Conservation (phyloP, 2,329 filamentous ascomycete genomes). For the Capronia coronata region DNA sequence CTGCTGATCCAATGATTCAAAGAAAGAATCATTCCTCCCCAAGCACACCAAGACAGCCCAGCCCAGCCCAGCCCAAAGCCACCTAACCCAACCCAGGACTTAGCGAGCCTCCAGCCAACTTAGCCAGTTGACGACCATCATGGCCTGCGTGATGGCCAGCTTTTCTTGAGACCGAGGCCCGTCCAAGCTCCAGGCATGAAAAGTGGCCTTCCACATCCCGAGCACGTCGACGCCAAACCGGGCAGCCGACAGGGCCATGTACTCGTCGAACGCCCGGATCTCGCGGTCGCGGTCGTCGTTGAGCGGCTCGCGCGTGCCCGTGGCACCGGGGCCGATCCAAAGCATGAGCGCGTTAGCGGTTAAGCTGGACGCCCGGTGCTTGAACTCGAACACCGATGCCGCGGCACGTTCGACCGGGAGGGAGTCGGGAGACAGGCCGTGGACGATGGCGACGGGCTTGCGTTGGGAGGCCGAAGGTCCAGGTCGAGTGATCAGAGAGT, state of each 20-base stretch:
- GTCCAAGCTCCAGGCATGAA: slow-evolving; percentile 38
- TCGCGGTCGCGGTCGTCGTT: slow-evolving; percentile 32
- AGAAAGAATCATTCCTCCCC: neutral
- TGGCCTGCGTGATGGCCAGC: slow-evolving; percentile 40
- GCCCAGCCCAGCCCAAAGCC: too few relatives aligned
- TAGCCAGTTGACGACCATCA: slow-evolving; percentile 36
- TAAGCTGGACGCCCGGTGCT: slow-evolving; percentile 33
- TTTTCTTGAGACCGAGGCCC: slow-evolving; percentile 37
- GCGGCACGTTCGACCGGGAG: slow-evolving; percentile 31
- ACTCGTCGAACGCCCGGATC: slow-evolving; percentile 37
- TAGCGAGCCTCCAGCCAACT: slow-evolving; percentile 8
- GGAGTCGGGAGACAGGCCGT: slow-evolving; percentile 31
- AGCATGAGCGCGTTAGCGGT: slow-evolving; percentile 39
- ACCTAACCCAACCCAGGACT: neutral
- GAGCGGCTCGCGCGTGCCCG: slow-evolving; percentile 35
- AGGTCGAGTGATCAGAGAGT: too few relatives aligned
- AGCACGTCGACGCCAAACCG: slow-evolving; percentile 38
- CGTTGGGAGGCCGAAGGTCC: too few relatives aligned
- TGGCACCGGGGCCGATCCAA: slow-evolving; percentile 38
- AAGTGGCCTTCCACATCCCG: slow-evolving; percentile 41
- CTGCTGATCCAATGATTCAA: too few relatives aligned
- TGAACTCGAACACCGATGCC: slow-evolving; percentile 38
- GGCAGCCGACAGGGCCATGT: slow-evolving; percentile 33
- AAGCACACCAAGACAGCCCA: too few relatives aligned
- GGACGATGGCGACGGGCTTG: too few relatives aligned